phyloP scores from a whole-genome alignment of 768 basidiomycete genomes.

The Lactarius evosmus region DNA sequence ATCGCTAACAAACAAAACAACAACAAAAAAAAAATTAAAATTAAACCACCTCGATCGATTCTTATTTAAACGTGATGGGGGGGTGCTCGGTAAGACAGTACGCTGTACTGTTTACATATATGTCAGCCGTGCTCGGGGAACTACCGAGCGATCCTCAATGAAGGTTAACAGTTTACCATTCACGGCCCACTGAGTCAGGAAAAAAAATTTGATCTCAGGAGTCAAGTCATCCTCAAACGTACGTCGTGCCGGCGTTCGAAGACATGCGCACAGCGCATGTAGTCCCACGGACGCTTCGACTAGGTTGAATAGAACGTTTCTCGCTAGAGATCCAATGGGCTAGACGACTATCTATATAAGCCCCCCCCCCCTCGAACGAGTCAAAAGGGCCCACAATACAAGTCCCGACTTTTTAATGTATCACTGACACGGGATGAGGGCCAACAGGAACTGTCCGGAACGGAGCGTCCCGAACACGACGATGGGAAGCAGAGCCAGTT shows the following conservation, averaged over 20 bases:
- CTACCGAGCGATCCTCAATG: neutral
- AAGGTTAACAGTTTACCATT: neutral
- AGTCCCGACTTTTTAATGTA: neutral
- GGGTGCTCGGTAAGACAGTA: too few relatives aligned
- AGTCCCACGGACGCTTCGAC: neutral
- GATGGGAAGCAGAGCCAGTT: conserved; percentile 15
- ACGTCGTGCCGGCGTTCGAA: neutral
- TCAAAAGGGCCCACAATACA: neutral
- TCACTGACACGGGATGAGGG: neutral
- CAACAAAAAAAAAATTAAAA: neutral
- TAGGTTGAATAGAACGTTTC: neutral
- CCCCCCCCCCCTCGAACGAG: neutral
- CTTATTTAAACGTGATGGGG: too few relatives aligned
- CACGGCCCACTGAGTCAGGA: neutral
- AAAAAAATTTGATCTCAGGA: neutral
- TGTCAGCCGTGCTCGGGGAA: neutral
- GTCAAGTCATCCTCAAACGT: neutral
- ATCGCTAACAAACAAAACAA: too few relatives aligned
- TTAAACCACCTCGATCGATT: neutral
- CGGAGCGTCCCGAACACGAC: conserved; percentile 15
- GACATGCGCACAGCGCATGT: too few relatives aligned
- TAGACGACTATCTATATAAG: too few relatives aligned
- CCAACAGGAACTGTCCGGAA: conserved; percentile 5
- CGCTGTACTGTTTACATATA: too few relatives aligned
- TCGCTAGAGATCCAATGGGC: neutral